These are phyloP conservation scores for Trichoderma afroharzianum DNA, from an alignment of 2,329 filamentous ascomycete species.

Conservation along the genomic window DNA sequence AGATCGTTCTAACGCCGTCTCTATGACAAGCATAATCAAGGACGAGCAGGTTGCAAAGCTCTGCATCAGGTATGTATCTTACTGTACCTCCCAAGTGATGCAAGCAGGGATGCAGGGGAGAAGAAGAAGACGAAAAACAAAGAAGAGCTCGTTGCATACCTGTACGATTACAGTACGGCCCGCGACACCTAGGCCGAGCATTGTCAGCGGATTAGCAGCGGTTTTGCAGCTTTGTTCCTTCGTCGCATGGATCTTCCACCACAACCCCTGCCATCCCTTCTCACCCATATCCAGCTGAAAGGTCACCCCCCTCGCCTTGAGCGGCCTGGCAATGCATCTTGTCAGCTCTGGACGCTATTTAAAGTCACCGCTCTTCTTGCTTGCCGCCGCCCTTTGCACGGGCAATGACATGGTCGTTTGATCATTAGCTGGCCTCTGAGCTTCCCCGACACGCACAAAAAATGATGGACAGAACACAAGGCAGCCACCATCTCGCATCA, in stretches of 20 bases:
- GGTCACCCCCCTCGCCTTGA: background rate
- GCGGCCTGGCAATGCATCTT: background rate
- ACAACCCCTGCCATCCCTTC: conserved; percentile 5
- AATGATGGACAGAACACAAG: background rate
- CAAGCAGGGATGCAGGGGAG: background rate
- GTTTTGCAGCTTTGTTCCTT: background rate
- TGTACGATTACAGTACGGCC: background rate
- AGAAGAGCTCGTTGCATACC: background rate
- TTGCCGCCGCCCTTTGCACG: background rate
- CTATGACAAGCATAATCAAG: background rate
- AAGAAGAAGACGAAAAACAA: background rate
- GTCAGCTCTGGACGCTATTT: conserved; percentile 3
- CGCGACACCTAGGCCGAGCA: background rate
- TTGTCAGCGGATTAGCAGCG: conserved; percentile 4
- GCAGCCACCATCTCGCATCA: conserved; percentile 9
- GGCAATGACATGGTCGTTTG: background rate
- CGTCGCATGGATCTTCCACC: conserved; percentile 2
- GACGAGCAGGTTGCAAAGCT: background rate
- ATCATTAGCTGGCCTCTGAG: background rate
- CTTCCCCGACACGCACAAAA: background rate
- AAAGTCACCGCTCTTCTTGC: conserved; percentile 11
- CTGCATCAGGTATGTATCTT: background rate
- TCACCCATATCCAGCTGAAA: conserved; percentile 14
- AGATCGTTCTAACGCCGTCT: background rate
- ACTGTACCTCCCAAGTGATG: background rate